phyloP scores from a whole-genome alignment of 2,329 filamentous ascomycete genomes.

The Fusarium continuum region DNA sequence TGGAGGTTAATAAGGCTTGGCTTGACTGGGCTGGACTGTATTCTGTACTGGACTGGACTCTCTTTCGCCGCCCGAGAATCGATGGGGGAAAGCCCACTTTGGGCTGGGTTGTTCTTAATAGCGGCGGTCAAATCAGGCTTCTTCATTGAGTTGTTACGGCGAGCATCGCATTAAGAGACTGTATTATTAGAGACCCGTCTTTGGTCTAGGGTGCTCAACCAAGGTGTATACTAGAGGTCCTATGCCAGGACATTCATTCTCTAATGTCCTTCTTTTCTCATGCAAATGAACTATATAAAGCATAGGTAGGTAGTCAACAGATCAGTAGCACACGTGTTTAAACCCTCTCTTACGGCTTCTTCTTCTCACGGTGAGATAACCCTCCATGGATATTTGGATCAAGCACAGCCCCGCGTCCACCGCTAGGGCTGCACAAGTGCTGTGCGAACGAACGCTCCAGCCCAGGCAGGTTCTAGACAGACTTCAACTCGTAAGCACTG shows the following conservation, averaged over 20 bases:
- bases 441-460: neutral
- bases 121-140: constrained; percentile 17
- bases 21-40: constrained; percentile 17
- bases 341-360: constrained; percentile 1
- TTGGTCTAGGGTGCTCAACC: neutral
- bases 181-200: neutral
- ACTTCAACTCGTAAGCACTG: constrained; percentile 5
- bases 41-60: constrained; percentile 27
- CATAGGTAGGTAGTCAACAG: neutral
- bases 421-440: constrained; percentile 1
- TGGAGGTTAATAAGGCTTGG: constrained; percentile 35
- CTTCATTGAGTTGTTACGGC: constrained; percentile 15
- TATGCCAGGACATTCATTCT: too few relatives aligned
- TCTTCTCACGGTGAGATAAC: constrained; percentile 3
- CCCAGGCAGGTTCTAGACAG: constrained; percentile 8
- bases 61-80: constrained; percentile 25
- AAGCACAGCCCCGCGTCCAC: constrained; percentile 21
- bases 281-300: neutral
- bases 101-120: constrained; percentile 10
- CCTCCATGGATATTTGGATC: neutral
- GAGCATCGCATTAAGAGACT: neutral
- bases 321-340: neutral
- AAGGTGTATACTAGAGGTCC: neutral
- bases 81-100: constrained; percentile 28
- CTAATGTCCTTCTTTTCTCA: neutral